These are phyloP conservation scores for Colletotrichum cereale DNA, from an alignment of 2,329 filamentous ascomycete genomes.

Conservation along the genomic window DNA sequence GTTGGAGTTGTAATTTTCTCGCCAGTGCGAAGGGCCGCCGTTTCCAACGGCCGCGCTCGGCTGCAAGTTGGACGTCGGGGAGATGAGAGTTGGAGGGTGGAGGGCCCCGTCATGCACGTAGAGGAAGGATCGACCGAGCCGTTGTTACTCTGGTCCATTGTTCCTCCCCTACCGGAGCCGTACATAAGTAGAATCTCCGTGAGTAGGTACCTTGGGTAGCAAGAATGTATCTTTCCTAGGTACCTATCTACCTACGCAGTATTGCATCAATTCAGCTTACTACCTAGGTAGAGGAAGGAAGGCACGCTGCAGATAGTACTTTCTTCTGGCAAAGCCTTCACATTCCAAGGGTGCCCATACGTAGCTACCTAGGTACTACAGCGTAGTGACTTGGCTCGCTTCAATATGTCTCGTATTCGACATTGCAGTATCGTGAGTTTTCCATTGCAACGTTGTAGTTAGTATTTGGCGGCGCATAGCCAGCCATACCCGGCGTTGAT, in stretches of 20 bases:
- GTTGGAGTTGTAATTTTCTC: not conserved
- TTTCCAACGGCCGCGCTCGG: not conserved
- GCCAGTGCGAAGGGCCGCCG: not conserved
- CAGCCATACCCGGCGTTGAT: not conserved
- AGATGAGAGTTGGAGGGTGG: not conserved
- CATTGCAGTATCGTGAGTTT: not conserved
- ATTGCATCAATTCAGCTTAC: too few species aligned
- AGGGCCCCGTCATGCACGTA: not conserved
- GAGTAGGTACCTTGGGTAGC: not conserved
- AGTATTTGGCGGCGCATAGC: not conserved
- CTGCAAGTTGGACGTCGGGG: slow-evolving; percentile 1
- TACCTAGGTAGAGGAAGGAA: not conserved
- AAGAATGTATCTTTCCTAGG: not conserved
- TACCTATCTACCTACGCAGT: not conserved
- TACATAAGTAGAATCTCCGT: slow-evolving; percentile 5
- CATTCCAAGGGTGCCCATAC: too few species aligned
- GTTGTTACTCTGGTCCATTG: slow-evolving; percentile 16
- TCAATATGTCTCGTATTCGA: not conserved
- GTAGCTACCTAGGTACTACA: not conserved
- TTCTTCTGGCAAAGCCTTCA: not conserved
- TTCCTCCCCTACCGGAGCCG: slow-evolving; percentile 3
- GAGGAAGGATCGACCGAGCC: slow-evolving; percentile 17
- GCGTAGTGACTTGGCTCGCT: too few species aligned
- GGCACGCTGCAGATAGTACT: too few species aligned
- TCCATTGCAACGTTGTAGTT: not conserved